Base-by-base conservation (phyloP, 345 rosid species). In the Cardamine chenopodiifolia region DNA sequence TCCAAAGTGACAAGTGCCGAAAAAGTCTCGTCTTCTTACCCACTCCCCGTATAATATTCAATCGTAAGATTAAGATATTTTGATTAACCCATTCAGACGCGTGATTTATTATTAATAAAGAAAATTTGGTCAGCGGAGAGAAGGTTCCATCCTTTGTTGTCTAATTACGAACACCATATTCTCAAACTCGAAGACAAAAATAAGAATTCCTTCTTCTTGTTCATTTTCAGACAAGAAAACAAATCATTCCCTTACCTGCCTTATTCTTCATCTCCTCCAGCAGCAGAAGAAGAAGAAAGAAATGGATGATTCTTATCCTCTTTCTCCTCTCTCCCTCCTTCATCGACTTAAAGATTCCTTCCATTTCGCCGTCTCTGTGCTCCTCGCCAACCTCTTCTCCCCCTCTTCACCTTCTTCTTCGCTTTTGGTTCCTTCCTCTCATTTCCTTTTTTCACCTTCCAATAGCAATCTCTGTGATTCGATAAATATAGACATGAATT, bases 351-450 rank as follows among this genome's bases (percentile, higher is more conserved):
- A 80, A 71, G 84, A 85, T 47, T 79, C 83, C 42, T 85, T 75
- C 83, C 79, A 78, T 73, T 83, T 85, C 66, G 96, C 93, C 17
- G 68, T 91, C 59, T 88, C 96, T 45, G 83, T 92, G 17, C 71
- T 90, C 56, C 74, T 94, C 34, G 91, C 96, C 55, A 90, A 85
- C 81, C 81, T 94, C 48, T 85, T 94, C 90, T 94, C 96, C 62
- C 98, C 42, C 85, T 94, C 84, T 84, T 91, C 80, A 94, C 97
- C 77, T 94, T 90, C 88, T 87, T 92, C 90, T 94, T 94, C 81
- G 98, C 98, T 31, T 75, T 90, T 72, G 98, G 98, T 94, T 80
- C 26, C 29, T 71, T 37, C 54, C 37, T 32, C 37, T 32, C 11
- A 32, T 32, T 35, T 31, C 34, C 8, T 25, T 25, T 2, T 25